These are phyloP conservation scores for Chlamydomonas sphaeroides DNA, from an alignment of 139 green algal species.

Conservation along the genomic window DNA sequence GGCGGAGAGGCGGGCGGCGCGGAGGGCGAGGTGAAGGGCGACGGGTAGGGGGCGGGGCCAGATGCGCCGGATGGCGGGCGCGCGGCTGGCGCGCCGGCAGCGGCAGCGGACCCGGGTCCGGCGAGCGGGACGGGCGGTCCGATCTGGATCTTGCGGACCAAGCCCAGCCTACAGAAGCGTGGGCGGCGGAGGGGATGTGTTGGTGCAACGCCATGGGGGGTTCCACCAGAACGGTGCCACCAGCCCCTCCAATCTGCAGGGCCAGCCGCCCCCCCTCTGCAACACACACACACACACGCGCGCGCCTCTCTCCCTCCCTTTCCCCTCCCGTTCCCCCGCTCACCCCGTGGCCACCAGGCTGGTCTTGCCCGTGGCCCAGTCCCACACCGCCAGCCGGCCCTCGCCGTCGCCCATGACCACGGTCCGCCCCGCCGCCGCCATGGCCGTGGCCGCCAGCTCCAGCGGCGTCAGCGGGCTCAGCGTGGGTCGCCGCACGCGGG, in stretches of 20 bases:
- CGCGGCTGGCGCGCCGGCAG: background rate
- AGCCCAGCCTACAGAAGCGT: constrained; percentile 15
- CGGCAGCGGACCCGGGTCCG: background rate
- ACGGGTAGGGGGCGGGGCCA: too few relatives aligned
- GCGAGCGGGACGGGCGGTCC: background rate
- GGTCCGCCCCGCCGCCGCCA: constrained; percentile 61
- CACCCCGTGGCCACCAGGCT: constrained; percentile 49
- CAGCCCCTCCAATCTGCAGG: too few relatives aligned
- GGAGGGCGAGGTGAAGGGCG: background rate
- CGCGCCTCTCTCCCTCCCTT: too few relatives aligned
- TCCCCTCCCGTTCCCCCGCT: too few relatives aligned
- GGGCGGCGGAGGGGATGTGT: too few relatives aligned
- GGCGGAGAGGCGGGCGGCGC: background rate
- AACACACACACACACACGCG: background rate
- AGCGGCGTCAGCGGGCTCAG: constrained; percentile 47
- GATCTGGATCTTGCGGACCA: constrained; percentile 12
- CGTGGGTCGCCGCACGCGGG: constrained; percentile 61
- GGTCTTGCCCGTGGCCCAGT: constrained; percentile 60
- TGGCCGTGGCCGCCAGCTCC: constrained; percentile 65
- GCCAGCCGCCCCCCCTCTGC: too few relatives aligned
- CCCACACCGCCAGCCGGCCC: constrained; percentile 78
- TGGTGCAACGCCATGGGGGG: too few relatives aligned
- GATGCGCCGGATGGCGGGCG: background rate
- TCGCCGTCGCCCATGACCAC: constrained; percentile 76
- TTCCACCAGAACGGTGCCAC: too few relatives aligned